These are phyloP conservation scores for Lasiosphaeris hirsuta DNA, from an alignment of 495 filamentous ascomycete genomes.

Conservation along the genomic window DNA sequence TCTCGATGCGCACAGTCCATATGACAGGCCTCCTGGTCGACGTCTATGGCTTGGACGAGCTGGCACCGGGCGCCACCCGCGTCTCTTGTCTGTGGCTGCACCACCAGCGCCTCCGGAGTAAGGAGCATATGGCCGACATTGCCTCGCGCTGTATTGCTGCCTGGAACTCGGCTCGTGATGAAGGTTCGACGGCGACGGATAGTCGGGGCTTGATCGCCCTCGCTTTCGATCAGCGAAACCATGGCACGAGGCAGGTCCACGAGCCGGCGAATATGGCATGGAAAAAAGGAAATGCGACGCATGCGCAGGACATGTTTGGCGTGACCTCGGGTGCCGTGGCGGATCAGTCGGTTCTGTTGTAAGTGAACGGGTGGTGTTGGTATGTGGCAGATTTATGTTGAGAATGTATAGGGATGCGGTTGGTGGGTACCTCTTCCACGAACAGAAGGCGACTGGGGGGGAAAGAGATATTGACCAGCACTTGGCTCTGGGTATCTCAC, in stretches of 20 bases:
- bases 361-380: conserved; percentile 5
- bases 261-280: conserved; percentile 66
- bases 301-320: conserved; percentile 86
- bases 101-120: conserved; percentile 67
- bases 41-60: conserved; percentile 75
- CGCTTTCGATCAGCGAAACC: conserved; percentile 86
- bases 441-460: conserved; percentile 20
- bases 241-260: conserved; percentile 66
- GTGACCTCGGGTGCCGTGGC: conserved; percentile 60
- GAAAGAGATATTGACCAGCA: conserved; percentile 58
- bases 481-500: conserved; percentile 73
- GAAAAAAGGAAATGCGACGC: conserved; percentile 72
- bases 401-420: conserved; percentile 62
- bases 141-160: conserved; percentile 36
- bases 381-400: not conserved
- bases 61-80: conserved; percentile 45
- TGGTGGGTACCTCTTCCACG: conserved; percentile 68
- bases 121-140: conserved; percentile 63
- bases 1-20: conserved; percentile 59
- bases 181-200: conserved; percentile 16
- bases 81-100: conserved; percentile 83
- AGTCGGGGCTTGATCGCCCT: conserved; percentile 65
- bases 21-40: conserved; percentile 75
- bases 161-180: conserved; percentile 23
- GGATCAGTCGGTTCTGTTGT: conserved; percentile 57